Base-by-base conservation (phyloP, 169 alveolate genomes). In the Plasmodium cynomolgi region DNA sequence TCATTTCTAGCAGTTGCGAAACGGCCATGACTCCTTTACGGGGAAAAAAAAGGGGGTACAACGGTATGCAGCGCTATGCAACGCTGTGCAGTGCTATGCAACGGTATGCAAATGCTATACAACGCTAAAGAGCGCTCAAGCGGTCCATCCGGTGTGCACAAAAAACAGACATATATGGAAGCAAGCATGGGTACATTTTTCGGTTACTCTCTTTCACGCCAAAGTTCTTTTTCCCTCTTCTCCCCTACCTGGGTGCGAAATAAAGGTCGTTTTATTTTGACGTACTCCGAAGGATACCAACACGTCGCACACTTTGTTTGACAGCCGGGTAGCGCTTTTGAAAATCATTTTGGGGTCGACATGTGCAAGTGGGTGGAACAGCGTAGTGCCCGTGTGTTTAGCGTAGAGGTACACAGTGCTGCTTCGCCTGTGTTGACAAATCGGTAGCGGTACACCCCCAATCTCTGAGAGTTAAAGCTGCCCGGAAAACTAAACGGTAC, bases 1-100 rank as follows among this genome's bases (percentile, higher is more conserved):
- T 96, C 98, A 96, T 96, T 81, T 96, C 98, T 39, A 96, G 91
- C 39, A 96, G 80, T 50, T 96, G 98, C 11, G 97, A 95, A 39
- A 96, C 97, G 15, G 97, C 98, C 97, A 96, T 96, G 31, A 96
- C 98, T 8, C 97, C 97, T 95, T 1, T 3, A 8, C 0, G 31
- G 84, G 37, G 68, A 13, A 23, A 62, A 41, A 41, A n/a, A 23
- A 9, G 23, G 34, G 34, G 47, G 37, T 3, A 75, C n/a, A n/a
- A n/a, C n/a, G n/a, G n/a, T n/a, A 8, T 50, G 23, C 8, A 50
- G 17, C 17, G 62, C 2, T 50, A 50, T 3, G 23, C 26, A 50
- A 50, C 17, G 20, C n/a, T n/a, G 23, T 50, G 23, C 8, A 50
- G 17, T 3, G 62, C 2, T 50, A 50, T 3, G 23, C 26, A 50